A percentile compares a stretch with the other conserved stretches of the same genome.
Conservation (phyloP, 169 alveolate species). For the Babesia bovis region DNA sequence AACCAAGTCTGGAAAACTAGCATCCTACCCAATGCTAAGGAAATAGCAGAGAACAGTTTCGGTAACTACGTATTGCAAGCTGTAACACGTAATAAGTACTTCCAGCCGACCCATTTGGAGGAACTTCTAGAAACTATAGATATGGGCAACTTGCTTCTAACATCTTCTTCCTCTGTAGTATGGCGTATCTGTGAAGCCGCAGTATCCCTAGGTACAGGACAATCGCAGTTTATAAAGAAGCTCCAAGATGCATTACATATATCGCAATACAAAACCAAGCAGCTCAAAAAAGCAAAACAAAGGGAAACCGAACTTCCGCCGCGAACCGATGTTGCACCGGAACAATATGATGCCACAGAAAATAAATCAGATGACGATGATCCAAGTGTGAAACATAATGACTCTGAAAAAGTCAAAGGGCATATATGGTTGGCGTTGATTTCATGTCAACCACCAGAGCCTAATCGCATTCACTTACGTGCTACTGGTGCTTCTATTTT, state of each 20-base stretch:
- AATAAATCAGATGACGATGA: neutral
- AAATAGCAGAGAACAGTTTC: conserved; percentile 21
- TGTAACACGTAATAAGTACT: conserved; percentile 28
- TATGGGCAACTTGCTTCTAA: conserved; percentile 5
- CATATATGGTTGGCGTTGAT: conserved; percentile 22
- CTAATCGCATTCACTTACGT: conserved; percentile 10
- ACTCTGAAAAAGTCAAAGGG: neutral
- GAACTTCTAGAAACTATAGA: conserved; percentile 18
- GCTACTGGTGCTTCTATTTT: conserved; percentile 56
- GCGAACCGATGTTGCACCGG: neutral
- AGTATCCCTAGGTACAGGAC: conserved; percentile 44
- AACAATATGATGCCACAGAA: neutral
- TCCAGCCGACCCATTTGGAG: conserved; percentile 42
- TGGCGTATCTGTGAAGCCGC: conserved; percentile 55
- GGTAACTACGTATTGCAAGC: conserved; percentile 57
- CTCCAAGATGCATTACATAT: conserved; percentile 13
- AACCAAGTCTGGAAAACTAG: conserved; percentile 11
- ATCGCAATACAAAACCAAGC: neutral
- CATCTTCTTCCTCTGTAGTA: conserved; percentile 12
- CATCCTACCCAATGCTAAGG: conserved; percentile 22
- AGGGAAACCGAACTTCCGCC: neutral
- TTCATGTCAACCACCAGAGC: conserved; percentile 11
- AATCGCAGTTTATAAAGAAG: conserved; percentile 39
- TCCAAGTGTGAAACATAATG: neutral
- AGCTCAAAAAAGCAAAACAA: neutral